Conservation (phyloP, 2,329 filamentous ascomycete genomes). For the Trichoderma oligosporum region DNA sequence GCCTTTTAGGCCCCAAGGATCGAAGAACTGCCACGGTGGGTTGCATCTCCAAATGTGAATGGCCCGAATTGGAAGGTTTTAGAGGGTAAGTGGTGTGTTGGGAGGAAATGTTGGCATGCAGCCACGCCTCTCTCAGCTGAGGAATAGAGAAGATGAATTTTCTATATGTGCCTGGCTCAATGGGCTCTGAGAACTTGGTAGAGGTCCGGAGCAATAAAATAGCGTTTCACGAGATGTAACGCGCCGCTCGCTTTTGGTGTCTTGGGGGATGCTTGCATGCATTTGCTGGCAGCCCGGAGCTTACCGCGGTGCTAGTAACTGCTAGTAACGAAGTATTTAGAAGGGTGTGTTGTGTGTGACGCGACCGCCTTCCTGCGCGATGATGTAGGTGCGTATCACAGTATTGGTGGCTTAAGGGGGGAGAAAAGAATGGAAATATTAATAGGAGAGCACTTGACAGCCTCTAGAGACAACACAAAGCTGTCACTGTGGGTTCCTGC, state of each 20-base stretch:
- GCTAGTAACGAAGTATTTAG: not conserved
- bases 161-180: not conserved
- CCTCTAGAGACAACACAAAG: not conserved
- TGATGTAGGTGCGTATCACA: not conserved
- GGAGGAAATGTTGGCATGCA: not conserved
- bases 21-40: slow-evolving; percentile 14
- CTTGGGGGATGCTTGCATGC: slow-evolving; percentile 5
- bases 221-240: slow-evolving; percentile 2
- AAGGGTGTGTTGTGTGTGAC: no score
- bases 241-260: slow-evolving; percentile 14
- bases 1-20: slow-evolving; percentile 6
- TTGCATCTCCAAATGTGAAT: slow-evolving; percentile 12
- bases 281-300: not conserved
- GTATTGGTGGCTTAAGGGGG: not conserved
- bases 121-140: not conserved
- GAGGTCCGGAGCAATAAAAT: not conserved
- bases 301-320: not conserved
- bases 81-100: not conserved
- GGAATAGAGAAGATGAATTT: not conserved
- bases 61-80: not conserved
- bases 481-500: not conserved
- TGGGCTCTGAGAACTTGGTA: not conserved
- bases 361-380: slow-evolving; percentile 8
- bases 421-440: not conserved
- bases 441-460: not conserved